A percentile compares a stretch with the other conserved stretches of the same genome.
These are phyloP conservation scores for Yamagishiella unicocca DNA, from an alignment of 139 green algal species.

Conservation along the genomic window DNA sequence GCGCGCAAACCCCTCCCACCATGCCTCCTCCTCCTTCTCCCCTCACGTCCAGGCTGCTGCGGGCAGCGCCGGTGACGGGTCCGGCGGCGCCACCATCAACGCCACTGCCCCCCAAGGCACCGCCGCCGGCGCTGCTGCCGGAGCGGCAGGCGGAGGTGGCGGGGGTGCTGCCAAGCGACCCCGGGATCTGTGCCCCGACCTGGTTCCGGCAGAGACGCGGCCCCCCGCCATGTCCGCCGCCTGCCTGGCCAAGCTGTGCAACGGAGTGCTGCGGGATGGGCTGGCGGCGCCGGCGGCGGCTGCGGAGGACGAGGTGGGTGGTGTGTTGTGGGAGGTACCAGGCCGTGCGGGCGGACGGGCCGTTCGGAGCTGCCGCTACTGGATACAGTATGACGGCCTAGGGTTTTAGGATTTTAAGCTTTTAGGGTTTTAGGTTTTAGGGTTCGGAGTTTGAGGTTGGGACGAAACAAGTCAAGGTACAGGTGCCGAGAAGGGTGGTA, in stretches of 20 bases:
- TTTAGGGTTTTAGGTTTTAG: too few relatives aligned
- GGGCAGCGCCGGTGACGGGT: neutral
- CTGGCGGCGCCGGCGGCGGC: slow-evolving; percentile 46
- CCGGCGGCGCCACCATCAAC: neutral
- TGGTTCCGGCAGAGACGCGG: slow-evolving; percentile 40
- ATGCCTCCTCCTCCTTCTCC: neutral
- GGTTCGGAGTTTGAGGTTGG: too few relatives aligned
- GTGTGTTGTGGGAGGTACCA: too few relatives aligned
- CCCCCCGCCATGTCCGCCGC: slow-evolving; percentile 41
- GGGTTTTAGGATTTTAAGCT: too few relatives aligned
- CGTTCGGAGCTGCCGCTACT: too few relatives aligned
- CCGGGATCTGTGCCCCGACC: slow-evolving; percentile 11
- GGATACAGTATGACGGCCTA: too few relatives aligned
- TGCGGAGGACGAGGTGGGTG: slow-evolving; percentile 39
- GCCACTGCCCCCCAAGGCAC: neutral
- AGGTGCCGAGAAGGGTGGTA: too few relatives aligned
- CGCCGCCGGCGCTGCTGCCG: neutral
- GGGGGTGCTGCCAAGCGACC: neutral
- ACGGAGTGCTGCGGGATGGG: slow-evolving; percentile 53
- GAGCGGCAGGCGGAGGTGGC: neutral
- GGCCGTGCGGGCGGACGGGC: too few relatives aligned
- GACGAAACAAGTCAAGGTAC: too few relatives aligned
- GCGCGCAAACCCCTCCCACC: neutral
- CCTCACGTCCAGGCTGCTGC: neutral
- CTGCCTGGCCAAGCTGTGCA: slow-evolving; percentile 55